Conservation (phyloP, 176 grass and related monocot species). For the Zizania latifolia region DNA sequence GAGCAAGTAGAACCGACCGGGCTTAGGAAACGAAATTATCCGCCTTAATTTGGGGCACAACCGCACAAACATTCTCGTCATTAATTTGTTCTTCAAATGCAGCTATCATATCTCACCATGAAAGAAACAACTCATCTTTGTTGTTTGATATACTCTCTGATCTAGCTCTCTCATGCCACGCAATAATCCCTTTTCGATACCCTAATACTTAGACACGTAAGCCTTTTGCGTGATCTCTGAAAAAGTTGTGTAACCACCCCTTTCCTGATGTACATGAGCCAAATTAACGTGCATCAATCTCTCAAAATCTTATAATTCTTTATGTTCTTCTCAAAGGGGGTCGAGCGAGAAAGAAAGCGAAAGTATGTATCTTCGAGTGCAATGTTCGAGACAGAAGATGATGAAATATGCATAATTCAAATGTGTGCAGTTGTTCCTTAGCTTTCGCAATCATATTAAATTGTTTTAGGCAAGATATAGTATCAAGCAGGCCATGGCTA, state of each 20-base stretch:
- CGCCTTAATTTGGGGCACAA: neutral
- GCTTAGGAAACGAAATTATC: slow-evolving; percentile 5
- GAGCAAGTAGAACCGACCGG: neutral
- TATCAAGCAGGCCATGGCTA: neutral
- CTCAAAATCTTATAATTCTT: neutral
- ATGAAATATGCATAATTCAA: neutral
- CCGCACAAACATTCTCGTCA: no score
- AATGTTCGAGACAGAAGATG: neutral
- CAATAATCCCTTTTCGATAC: neutral
- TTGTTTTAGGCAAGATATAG: neutral
- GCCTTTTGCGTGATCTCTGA: neutral
- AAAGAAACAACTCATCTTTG: slow-evolving; percentile 4
- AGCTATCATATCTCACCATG: neutral
- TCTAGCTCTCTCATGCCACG: neutral
- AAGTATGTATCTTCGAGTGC: neutral
- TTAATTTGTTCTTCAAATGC: slow-evolving; percentile 8
- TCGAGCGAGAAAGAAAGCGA: neutral
- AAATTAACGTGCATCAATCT: neutral
- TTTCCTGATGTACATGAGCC: neutral
- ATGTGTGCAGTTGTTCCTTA: neutral
- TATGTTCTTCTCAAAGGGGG: neutral
- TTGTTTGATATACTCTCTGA: neutral
- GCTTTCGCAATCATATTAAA: neutral
- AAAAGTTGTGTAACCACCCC: neutral
- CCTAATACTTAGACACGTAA: neutral